phyloP scores from a whole-genome alignment of 2,329 filamentous ascomycete species.

The Trichoderma sp. region DNA sequence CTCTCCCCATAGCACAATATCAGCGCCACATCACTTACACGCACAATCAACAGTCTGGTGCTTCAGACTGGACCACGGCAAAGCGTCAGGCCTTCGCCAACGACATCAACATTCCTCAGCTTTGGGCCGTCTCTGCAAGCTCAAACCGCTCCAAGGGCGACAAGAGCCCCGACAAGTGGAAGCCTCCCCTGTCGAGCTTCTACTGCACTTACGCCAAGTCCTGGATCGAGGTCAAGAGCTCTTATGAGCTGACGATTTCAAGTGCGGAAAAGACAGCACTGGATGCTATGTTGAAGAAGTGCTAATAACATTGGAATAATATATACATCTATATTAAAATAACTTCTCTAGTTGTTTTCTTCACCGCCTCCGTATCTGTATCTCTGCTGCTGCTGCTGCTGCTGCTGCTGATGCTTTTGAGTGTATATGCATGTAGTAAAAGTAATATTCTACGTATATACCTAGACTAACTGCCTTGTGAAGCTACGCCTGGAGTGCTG shows the following conservation, averaged over 20 bases:
- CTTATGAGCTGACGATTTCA: slow-evolving; percentile 69
- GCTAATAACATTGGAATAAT: slow-evolving; percentile 28
- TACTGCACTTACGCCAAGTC: slow-evolving; percentile 77
- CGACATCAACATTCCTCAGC: slow-evolving; percentile 73
- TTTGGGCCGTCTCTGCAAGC: slow-evolving; percentile 76
- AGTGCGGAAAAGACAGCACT: slow-evolving; percentile 71
- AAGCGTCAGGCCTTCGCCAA: slow-evolving; percentile 72
- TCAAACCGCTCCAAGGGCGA: slow-evolving; percentile 78
- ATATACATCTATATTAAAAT: background rate
- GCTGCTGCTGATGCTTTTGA: too few relatives aligned
- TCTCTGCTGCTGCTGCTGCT: background rate
- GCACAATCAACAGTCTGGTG: slow-evolving; percentile 59
- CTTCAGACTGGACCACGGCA: slow-evolving; percentile 68
- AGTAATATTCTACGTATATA: too few relatives aligned
- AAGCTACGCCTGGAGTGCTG: too few relatives aligned
- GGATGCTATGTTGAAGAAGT: slow-evolving; percentile 43
- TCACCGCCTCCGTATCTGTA: background rate
- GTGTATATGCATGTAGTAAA: too few relatives aligned
- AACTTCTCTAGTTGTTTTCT: background rate
- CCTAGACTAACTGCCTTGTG: too few relatives aligned
- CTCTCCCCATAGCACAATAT: background rate
- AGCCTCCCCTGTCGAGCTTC: slow-evolving; percentile 68
- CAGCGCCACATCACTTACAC: background rate
- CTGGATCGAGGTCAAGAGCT: slow-evolving; percentile 78
- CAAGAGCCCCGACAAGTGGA: slow-evolving; percentile 72